These are phyloP conservation scores for Sarocladium strictum DNA, from an alignment of 2,329 filamentous ascomycete genomes.

Conservation along the genomic window DNA sequence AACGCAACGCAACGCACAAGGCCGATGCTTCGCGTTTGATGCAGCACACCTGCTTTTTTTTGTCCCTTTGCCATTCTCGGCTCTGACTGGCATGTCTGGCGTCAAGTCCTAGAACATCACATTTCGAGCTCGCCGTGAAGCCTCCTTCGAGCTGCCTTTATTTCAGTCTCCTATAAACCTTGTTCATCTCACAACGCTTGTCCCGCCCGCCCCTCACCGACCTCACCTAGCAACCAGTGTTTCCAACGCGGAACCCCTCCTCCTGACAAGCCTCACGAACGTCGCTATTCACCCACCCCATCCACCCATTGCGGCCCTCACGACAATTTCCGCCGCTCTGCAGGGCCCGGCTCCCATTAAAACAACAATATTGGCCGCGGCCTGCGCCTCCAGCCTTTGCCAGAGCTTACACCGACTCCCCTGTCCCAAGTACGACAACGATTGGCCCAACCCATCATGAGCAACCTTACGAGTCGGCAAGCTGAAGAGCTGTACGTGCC, in stretches of 20 bases:
- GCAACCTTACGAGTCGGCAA: conserved; percentile 71
- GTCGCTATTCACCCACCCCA: not conserved
- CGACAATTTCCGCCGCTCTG: not conserved
- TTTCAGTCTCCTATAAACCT: not conserved
- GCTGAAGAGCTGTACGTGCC: conserved; percentile 77
- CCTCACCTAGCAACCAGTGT: conserved; percentile 5
- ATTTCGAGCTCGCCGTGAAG: not conserved
- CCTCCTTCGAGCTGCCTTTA: not conserved
- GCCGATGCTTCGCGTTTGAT: conserved; percentile 7
- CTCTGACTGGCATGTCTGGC: not conserved
- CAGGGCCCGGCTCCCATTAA: not conserved
- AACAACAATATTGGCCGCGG: not conserved
- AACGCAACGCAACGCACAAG: not conserved
- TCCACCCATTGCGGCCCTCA: not conserved
- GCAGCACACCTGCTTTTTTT: conserved; percentile 1
- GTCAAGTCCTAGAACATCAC: not conserved
- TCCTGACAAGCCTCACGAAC: not conserved
- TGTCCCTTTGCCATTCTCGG: not conserved
- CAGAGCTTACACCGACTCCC: not conserved
- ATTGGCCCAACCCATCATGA: conserved; percentile 51
- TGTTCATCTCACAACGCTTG: not conserved
- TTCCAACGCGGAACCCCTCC: conserved; percentile 6
- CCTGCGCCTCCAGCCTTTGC: not conserved
- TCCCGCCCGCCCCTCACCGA: conserved; percentile 4
- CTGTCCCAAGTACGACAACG: not conserved